These are phyloP conservation scores for Candida montana DNA, from an alignment of 805 yeast species.

Conservation along the genomic window DNA sequence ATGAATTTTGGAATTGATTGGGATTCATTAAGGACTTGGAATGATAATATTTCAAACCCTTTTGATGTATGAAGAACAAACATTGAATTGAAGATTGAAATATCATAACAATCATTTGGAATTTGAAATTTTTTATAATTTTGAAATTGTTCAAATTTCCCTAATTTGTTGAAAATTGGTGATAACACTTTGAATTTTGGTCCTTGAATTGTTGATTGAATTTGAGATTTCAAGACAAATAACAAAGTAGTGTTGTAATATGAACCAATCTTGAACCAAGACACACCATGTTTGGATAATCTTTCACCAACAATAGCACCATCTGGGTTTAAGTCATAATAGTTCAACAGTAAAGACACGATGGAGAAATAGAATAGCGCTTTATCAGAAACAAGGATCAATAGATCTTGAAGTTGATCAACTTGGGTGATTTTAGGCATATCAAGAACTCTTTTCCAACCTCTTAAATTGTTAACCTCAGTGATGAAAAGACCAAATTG, in stretches of 20 bases:
- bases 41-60: conserved; percentile 61
- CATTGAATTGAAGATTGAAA: conserved; percentile 60
- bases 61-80: conserved; percentile 61
- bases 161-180: conserved; percentile 50
- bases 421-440: conserved; percentile 51
- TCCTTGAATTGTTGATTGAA: conserved; percentile 30
- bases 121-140: conserved; percentile 43
- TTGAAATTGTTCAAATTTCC: conserved; percentile 37
- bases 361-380: conserved; percentile 57
- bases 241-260: conserved; percentile 59
- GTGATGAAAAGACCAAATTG: conserved; percentile 57
- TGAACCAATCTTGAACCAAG: conserved; percentile 62
- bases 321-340: conserved; percentile 36
- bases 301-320: conserved; percentile 40
- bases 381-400: conserved; percentile 55
- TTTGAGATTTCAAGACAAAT: conserved; percentile 47
- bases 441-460: conserved; percentile 57
- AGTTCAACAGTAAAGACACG: conserved; percentile 56
- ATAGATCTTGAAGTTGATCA: conserved; percentile 51
- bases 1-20: conserved; percentile 51
- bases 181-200: conserved; percentile 51
- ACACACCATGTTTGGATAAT: conserved; percentile 47
- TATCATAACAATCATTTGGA: conserved; percentile 52
- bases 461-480: conserved; percentile 19
- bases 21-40: conserved; percentile 50